Conservation (phyloP, 2,329 filamentous ascomycete species). For the Drechslerella stenobrocha region DNA sequence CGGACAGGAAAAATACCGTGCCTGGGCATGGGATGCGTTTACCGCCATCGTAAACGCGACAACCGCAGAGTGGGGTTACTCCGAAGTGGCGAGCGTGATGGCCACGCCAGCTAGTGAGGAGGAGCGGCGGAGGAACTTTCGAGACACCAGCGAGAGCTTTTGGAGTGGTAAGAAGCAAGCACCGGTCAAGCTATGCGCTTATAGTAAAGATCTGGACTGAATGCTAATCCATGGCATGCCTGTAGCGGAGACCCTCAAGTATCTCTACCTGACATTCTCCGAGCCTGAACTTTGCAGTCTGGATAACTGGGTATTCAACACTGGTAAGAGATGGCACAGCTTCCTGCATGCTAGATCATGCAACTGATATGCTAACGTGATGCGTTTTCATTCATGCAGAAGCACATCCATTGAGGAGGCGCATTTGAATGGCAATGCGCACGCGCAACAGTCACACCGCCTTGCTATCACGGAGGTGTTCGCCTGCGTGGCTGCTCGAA, state of each 20-base stretch:
- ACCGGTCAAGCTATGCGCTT: too few relatives aligned
- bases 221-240: too few relatives aligned
- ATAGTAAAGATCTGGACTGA: too few relatives aligned
- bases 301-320: constrained; percentile 72
- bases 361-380: constrained; percentile 6
- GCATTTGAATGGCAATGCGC: constrained; percentile 1
- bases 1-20: constrained; percentile 73
- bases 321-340: too few relatives aligned
- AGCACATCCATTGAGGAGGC: constrained; percentile 38
- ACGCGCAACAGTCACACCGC: too few relatives aligned
- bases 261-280: constrained; percentile 80
- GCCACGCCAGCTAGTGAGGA: constrained; percentile 56
- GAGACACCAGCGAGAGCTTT: constrained; percentile 81
- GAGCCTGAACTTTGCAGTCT: constrained; percentile 78
- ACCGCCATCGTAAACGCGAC: constrained; percentile 67
- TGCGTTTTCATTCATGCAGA: constrained; percentile 12
- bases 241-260: constrained; percentile 70
- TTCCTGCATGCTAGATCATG: constrained; percentile 8
- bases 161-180: constrained; percentile 88
- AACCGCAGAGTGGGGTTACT: constrained; percentile 68
- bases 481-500: too few relatives aligned
- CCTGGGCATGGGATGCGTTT: constrained; percentile 83
- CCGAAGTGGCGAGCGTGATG: constrained; percentile 69
- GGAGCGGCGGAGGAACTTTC: constrained; percentile 63
- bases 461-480: too few relatives aligned